Conservation (phyloP, 2,329 filamentous ascomycete genomes). For the Aspergillus aculeatinus region DNA sequence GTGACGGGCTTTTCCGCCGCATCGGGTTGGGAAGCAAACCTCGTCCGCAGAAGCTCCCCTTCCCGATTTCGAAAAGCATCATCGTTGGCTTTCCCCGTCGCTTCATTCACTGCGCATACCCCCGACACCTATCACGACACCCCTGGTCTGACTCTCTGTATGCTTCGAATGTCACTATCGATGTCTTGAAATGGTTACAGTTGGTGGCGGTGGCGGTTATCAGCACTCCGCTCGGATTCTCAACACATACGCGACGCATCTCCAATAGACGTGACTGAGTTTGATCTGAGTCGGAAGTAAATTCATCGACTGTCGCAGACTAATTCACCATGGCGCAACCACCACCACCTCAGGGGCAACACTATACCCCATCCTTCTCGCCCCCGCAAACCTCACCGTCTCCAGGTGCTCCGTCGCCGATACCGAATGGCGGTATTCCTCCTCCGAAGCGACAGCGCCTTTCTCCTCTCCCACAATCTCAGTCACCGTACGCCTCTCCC, state of each 20-base stretch:
- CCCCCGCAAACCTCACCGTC: conserved; percentile 63
- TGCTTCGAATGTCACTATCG: conserved; percentile 19
- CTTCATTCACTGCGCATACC: conserved; percentile 18
- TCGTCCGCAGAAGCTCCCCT: conserved; percentile 24
- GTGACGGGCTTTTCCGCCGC: conserved; percentile 4
- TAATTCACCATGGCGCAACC: conserved; percentile 58
- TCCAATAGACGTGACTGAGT: conserved; percentile 21
- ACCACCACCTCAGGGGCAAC: conserved; percentile 42
- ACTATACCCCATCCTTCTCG: conserved; percentile 58
- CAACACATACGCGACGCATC: conserved; percentile 30
- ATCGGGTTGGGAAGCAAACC: conserved; percentile 20
- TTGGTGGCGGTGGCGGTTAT: conserved; percentile 34
- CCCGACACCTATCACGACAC: conserved; percentile 1
- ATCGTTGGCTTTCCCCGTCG: conserved; percentile 11
- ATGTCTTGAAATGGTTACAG: conserved; percentile 40
- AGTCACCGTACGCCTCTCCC: conserved; percentile 61
- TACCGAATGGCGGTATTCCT: conserved; percentile 51
- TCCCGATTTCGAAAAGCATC: conserved; percentile 18
- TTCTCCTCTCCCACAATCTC: conserved; percentile 67
- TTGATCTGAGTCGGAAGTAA: conserved; percentile 16
- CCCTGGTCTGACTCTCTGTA: not conserved
- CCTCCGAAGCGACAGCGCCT: conserved; percentile 72
- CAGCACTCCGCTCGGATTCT: conserved; percentile 41
- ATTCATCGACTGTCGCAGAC: not conserved
- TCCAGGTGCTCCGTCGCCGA: conserved; percentile 55